Evolutionary conservation across 106 monocot genomes (phyloP).

Genomic region (Dactylorhiza incarnata): DNA sequence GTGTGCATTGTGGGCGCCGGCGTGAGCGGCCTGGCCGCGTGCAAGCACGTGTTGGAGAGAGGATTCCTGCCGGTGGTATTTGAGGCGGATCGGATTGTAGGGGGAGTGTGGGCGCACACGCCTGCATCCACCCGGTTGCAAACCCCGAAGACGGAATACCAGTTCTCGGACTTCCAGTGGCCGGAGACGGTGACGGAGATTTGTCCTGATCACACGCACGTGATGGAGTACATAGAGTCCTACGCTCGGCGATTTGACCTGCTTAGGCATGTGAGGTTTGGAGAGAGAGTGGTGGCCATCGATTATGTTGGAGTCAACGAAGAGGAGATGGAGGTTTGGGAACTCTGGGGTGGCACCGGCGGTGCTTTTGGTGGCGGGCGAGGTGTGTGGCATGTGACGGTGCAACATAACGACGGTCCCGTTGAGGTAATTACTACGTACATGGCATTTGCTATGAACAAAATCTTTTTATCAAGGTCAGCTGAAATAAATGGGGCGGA

Average conservation of each 20-base stretch:
- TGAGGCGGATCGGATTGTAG: slow-evolving; percentile 23
- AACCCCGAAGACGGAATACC: slow-evolving; percentile 25
- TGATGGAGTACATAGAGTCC: slow-evolving; percentile 25
- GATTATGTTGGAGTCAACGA: slow-evolving; percentile 27
- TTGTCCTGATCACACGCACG: slow-evolving; percentile 26
- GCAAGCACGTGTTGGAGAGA: slow-evolving; percentile 29
- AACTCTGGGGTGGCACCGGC: slow-evolving; percentile 34
- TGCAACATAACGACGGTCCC: slow-evolving; percentile 4
- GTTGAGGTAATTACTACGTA: not conserved
- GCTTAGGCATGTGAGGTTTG: slow-evolving; percentile 14
- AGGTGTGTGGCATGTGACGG: slow-evolving; percentile 30
- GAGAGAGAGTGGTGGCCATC: slow-evolving; percentile 19
- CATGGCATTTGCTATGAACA: no score
- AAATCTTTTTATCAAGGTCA: no score
- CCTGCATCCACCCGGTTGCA: slow-evolving; percentile 39
- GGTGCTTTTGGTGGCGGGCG: slow-evolving; percentile 20
- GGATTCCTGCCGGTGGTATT: slow-evolving; percentile 33
- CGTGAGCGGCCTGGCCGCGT: slow-evolving; percentile 42
- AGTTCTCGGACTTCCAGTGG: slow-evolving; percentile 57
- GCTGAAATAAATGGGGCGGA: no score
- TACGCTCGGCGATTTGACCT: slow-evolving; percentile 36
- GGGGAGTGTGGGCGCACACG: slow-evolving; percentile 44
- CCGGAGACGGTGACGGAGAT: slow-evolving; percentile 10
- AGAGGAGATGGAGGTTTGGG: slow-evolving; percentile 32
- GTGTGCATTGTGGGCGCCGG: slow-evolving; percentile 49